Conservation (phyloP, 2,329 filamentous ascomycete species). For the Paraphoma chrysanthemicola region DNA sequence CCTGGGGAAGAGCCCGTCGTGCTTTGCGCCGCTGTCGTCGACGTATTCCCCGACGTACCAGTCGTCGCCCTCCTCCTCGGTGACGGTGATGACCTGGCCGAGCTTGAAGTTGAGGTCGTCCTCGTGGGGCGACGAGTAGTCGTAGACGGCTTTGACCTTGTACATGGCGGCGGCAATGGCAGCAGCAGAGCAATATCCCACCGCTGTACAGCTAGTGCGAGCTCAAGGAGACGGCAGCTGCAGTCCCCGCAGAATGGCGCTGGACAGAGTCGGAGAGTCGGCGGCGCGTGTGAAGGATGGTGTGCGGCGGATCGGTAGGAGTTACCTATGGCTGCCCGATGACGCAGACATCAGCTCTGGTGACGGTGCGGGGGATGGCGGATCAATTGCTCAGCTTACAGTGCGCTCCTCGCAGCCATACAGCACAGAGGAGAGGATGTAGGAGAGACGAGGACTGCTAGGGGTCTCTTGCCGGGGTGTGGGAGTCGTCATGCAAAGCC, state of each 20-base stretch:
- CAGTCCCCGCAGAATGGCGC: background rate
- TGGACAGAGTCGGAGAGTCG: background rate
- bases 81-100: conserved; percentile 93
- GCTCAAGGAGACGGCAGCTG: conserved; percentile 1
- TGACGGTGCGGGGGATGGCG: conserved; percentile 16
- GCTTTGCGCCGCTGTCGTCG: conserved; percentile 75
- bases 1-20: conserved; percentile 88
- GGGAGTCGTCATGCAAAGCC: conserved; percentile 27
- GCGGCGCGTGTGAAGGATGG: conserved; percentile 3
- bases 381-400: conserved; percentile 5
- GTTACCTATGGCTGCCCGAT: conserved; percentile 17
- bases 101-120: conserved; percentile 88
- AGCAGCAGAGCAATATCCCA: conserved; percentile 3
- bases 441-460: conserved; percentile 16
- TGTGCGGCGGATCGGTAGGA: conserved; percentile 18
- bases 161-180: conserved; percentile 57
- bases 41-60: conserved; percentile 92
- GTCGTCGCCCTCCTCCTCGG: conserved; percentile 88
- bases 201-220: conserved; percentile 8
- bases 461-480: conserved; percentile 17
- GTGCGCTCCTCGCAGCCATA: conserved; percentile 16
- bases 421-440: conserved; percentile 12
- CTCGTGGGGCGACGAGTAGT: conserved; percentile 91
- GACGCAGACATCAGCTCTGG: conserved; percentile 19
- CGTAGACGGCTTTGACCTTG: conserved; percentile 95